Base-by-base conservation (phyloP, 2,329 filamentous ascomycete genomes). In the Neofusicoccum sp. region DNA sequence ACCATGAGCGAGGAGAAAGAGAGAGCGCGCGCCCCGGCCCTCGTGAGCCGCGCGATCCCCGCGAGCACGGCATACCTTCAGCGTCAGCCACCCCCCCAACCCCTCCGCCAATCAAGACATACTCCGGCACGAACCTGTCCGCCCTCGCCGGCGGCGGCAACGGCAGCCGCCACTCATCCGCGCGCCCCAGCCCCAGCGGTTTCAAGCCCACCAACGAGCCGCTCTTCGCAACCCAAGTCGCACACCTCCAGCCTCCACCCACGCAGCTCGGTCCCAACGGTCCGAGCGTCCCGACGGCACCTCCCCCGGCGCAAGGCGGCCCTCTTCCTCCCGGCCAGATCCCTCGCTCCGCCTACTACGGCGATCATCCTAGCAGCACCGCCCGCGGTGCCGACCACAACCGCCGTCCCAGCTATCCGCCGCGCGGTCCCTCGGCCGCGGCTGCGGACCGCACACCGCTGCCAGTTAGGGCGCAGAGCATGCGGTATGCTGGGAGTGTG, bases 221-320 rank as follows among this genome's bases (percentile, higher is more conserved):
- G 3, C 66, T 80, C 3, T 81, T 81, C 62, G 79, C 79, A 3
- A 77, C 78, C 0, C 76, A 78, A 14, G 73, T 80, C 4, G 76
- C 77, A 6, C 72, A 75, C 28, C 59, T 75, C 34, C 70, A 76
- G 61, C 68, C 69, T 31, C 66, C 41, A 7, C 41, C 63, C 40
- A 49, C 45, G n/a, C 49, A 54, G 12, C 11, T 44, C 28, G 49
- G 47, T 20, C 38, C 47, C 24, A 47, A 30, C 16, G 28, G 57
- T 76, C 1, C 76, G 76, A n/a, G 72, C 79, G 4, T 76, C 77
- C 4, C 72, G 73, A 31, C 59, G 72, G 38, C 69, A 76, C 68
- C 68, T 31, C 66, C 14, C 14, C 11, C 63, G 30, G 31, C 36
- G 44, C 47, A 43, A 44, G 11, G 34, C 26, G 9, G 54, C 34